These are phyloP conservation scores for Microbotryomycetes sp. DNA, from an alignment of 1,284 basidiomycete species.

Conservation along the genomic window DNA sequence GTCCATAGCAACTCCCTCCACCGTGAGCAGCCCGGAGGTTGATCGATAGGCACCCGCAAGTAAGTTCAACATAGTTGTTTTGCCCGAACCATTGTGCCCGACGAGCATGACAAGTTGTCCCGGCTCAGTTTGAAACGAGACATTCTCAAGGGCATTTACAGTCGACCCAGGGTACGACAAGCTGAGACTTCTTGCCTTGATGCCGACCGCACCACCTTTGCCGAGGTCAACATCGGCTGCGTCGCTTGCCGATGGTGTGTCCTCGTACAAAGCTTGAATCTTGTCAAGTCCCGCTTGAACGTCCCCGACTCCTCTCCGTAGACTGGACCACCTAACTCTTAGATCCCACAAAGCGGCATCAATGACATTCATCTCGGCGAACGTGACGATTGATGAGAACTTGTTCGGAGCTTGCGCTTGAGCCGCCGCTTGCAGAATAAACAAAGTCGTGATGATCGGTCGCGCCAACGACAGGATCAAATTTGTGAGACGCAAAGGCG, in stretches of 20 bases:
- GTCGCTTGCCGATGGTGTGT: not conserved
- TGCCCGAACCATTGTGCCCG: constrained; percentile 14
- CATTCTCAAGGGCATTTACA: not conserved
- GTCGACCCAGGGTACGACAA: not conserved
- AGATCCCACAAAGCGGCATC: constrained; percentile 3
- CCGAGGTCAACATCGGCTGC: too few relatives aligned
- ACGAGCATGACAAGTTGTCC: constrained; percentile 6
- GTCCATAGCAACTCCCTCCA: not conserved
- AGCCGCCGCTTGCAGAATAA: constrained; percentile 1
- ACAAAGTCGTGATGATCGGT: not conserved
- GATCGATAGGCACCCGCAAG: too few relatives aligned
- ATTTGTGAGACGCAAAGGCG: not conserved
- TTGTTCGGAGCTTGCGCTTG: not conserved
- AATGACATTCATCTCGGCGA: constrained; percentile 4
- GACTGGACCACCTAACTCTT: not conserved
- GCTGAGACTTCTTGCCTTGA: not conserved
- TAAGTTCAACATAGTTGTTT: constrained; percentile 1
- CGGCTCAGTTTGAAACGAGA: constrained; percentile 1
- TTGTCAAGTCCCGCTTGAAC: not conserved
- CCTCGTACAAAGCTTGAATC: constrained; percentile 1
- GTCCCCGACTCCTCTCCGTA: not conserved
- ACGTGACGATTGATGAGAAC: too few relatives aligned
- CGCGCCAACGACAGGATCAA: not conserved
- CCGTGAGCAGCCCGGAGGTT: too few relatives aligned
- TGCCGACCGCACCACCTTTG: too few relatives aligned